Conservation (phyloP, 2,329 filamentous ascomycete species). For the Clarireedia monteithiana region DNA sequence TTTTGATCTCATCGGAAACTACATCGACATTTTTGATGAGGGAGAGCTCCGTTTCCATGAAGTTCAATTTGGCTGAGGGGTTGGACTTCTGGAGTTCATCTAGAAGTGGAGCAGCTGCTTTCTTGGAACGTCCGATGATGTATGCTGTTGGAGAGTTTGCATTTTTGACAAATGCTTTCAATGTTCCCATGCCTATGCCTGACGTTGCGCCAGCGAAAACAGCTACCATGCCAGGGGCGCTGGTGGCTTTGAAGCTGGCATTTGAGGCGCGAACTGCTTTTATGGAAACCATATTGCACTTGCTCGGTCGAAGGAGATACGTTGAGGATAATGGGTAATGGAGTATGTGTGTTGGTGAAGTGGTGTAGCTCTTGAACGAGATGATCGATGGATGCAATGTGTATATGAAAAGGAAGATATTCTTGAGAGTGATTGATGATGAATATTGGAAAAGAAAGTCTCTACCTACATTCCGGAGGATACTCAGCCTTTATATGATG, state of each 20-base stretch:
- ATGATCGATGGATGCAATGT: no score
- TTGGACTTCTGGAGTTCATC: slow-evolving; percentile 37
- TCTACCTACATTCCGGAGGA: no score
- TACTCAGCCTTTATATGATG: no score
- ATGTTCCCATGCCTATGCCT: slow-evolving; percentile 44
- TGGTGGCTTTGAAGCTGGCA: slow-evolving; percentile 25
- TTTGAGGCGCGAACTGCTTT: slow-evolving; percentile 33
- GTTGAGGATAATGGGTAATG: neutral
- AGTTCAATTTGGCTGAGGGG: slow-evolving; percentile 36
- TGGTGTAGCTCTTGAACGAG: no score
- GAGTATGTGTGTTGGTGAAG: no score
- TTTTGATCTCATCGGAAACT: slow-evolving; percentile 38
- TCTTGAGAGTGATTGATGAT: no score
- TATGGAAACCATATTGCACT: slow-evolving; percentile 26
- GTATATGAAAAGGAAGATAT: no score
- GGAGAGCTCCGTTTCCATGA: slow-evolving; percentile 42
- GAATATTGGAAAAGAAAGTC: no score
- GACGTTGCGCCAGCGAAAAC: slow-evolving; percentile 47
- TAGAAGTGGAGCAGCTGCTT: slow-evolving; percentile 27
- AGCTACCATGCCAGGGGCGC: slow-evolving; percentile 33
- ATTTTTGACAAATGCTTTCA: slow-evolving; percentile 38
- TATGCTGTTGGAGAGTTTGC: slow-evolving; percentile 40
- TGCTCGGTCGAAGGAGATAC: neutral
- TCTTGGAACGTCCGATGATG: slow-evolving; percentile 41
- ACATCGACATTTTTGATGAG: slow-evolving; percentile 43